A percentile compares a stretch with the other conserved stretches of the same genome.
Evolutionary conservation across 2,329 filamentous ascomycete species (phyloP).

Genomic region (Penicillium concentricum): DNA sequence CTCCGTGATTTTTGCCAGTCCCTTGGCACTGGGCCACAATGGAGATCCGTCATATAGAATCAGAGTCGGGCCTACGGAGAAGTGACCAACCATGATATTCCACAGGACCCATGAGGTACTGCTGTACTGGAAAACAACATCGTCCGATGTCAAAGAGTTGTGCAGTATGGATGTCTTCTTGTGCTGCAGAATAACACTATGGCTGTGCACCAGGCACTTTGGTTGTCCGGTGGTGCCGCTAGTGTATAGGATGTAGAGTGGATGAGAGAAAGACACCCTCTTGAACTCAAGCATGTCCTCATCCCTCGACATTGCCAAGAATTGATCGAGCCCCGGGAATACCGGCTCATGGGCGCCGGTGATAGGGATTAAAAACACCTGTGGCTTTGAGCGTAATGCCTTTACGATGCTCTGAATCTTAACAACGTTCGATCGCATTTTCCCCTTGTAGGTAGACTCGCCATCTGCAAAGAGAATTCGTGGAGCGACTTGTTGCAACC

Average conservation of each 20-base stretch:
- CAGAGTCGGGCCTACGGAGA: slow-evolving; percentile 43
- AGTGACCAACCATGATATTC: slow-evolving; percentile 46
- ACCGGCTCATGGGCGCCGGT: not conserved
- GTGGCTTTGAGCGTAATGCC: not conserved
- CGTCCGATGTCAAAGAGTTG: slow-evolving; percentile 41
- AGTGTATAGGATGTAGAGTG: slow-evolving; percentile 43
- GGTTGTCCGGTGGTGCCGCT: slow-evolving; percentile 39
- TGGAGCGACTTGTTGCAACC: not conserved
- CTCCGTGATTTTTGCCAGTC: slow-evolving; percentile 24
- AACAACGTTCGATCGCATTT: not conserved
- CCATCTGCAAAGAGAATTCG: not conserved
- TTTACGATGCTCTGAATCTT: not conserved
- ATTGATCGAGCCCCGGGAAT: not conserved
- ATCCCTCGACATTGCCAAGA: not conserved
- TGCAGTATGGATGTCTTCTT: slow-evolving; percentile 47
- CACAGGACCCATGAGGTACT: slow-evolving; percentile 51
- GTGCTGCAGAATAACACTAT: slow-evolving; percentile 45
- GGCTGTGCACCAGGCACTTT: slow-evolving; percentile 48
- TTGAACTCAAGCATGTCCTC: slow-evolving; percentile 9
- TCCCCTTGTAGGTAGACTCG: not conserved
- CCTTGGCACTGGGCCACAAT: slow-evolving; percentile 40
- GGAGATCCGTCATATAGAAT: slow-evolving; percentile 48
- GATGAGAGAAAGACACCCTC: slow-evolving; percentile 42
- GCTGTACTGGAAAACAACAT: slow-evolving; percentile 48
- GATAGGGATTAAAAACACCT: not conserved